A percentile compares a stretch with the other conserved stretches of the same genome.
Evolutionary conservation across 1,284 basidiomycete genomes (phyloP).

Genomic region (Tremellales sp.): DNA sequence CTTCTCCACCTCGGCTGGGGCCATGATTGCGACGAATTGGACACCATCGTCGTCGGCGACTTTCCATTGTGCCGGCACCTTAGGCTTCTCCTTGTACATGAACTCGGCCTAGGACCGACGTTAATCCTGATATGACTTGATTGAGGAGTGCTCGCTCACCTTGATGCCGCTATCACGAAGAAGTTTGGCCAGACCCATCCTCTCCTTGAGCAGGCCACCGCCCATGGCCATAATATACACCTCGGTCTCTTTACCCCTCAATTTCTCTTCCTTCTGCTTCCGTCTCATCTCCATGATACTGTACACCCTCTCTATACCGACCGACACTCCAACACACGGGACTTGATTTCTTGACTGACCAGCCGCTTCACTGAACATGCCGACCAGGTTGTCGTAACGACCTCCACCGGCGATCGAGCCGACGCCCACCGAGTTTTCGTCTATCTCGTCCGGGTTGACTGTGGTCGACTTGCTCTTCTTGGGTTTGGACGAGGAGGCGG

Average conservation of each 20-base stretch:
- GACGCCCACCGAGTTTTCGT: constrained; percentile 89
- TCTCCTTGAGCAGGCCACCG: constrained; percentile 72
- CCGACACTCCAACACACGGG: constrained; percentile 89
- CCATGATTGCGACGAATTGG: constrained; percentile 86
- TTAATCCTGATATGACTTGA: too few relatives aligned
- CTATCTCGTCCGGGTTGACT: constrained; percentile 75
- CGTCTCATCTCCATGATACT: constrained; percentile 84
- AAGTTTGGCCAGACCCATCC: constrained; percentile 76
- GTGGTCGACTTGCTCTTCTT: constrained; percentile 40
- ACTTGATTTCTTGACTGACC: constrained; percentile 59
- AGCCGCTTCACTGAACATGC: constrained; percentile 80
- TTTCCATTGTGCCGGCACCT: constrained; percentile 78
- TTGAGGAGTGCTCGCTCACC: constrained; percentile 51
- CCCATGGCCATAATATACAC: constrained; percentile 92
- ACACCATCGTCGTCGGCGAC: constrained; percentile 88
- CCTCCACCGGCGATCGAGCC: constrained; percentile 98
- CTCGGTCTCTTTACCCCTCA: constrained; percentile 84
- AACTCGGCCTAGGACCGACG: constrained; percentile 91
- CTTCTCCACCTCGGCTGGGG: constrained; percentile 75
- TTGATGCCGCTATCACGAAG: constrained; percentile 86
- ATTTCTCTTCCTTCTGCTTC: constrained; percentile 59
- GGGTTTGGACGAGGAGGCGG: constrained; percentile 22
- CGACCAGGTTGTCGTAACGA: constrained; percentile 94
- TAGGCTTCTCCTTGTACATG: constrained; percentile 88
- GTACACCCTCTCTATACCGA: constrained; percentile 95